These are phyloP conservation scores for Kockovaella imperatae DNA, from an alignment of 768 basidiomycete species.

Conservation along the genomic window DNA sequence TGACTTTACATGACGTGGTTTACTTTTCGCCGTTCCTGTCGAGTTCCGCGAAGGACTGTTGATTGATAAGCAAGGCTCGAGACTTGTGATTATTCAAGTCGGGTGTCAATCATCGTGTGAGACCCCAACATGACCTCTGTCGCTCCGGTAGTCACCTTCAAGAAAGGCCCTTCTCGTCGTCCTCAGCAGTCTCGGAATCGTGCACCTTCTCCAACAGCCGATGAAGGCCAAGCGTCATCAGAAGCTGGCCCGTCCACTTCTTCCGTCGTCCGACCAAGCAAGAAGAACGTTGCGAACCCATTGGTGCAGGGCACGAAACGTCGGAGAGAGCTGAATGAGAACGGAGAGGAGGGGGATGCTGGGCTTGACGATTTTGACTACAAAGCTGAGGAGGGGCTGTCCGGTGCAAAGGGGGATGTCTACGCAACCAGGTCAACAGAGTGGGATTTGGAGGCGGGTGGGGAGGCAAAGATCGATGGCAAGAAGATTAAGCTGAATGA, in stretches of 20 bases:
- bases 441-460: conserved; percentile 71
- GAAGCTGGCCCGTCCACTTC: conserved; percentile 13
- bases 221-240: conserved; percentile 25
- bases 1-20: too few relatives aligned
- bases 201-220: conserved; percentile 55
- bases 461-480: conserved; percentile 68
- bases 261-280: conserved; percentile 64
- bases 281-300: conserved; percentile 61
- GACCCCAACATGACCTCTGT: conserved; percentile 5
- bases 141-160: conserved; percentile 62
- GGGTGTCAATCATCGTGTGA: not conserved
- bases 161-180: conserved; percentile 74
- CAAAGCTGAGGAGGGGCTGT: conserved; percentile 48
- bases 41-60: too few relatives aligned
- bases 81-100: too few relatives aligned
- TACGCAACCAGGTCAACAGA: conserved; percentile 60
- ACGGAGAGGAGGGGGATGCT: conserved; percentile 48
- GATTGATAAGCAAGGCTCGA: too few relatives aligned
- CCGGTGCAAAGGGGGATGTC: conserved; percentile 55
- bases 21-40: too few relatives aligned
- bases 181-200: conserved; percentile 70
- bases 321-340: conserved; percentile 51
- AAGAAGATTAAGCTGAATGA: conserved; percentile 58
- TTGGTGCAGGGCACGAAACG: conserved; percentile 71
- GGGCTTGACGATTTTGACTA: conserved; percentile 52